A percentile compares a stretch with the other conserved stretches of the same genome.
These are phyloP conservation scores for Cephaloascus albidus DNA, from an alignment of 805 yeast species.

Conservation along the genomic window DNA sequence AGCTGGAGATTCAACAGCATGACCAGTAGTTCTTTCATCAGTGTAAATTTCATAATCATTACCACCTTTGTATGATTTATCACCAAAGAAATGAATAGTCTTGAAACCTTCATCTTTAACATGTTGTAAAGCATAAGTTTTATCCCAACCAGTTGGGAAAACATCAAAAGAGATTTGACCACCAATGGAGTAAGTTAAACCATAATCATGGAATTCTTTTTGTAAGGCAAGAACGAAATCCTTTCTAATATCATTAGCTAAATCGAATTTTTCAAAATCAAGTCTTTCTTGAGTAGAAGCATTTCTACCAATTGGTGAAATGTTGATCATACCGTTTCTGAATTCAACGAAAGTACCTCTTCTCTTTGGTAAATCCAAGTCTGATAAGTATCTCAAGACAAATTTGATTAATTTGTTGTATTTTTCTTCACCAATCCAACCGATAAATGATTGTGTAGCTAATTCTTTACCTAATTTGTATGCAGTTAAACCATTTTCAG, in stretches of 20 bases:
- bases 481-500: conserved; percentile 97
- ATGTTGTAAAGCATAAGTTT: conserved; percentile 95
- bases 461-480: conserved; percentile 83
- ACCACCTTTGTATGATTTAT: conserved; percentile 95
- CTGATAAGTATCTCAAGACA: conserved; percentile 75
- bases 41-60: conserved; percentile 95
- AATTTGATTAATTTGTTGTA: conserved; percentile 85
- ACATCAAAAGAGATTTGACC: conserved; percentile 99
- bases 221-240: conserved; percentile 78
- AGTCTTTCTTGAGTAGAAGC: conserved; percentile 91
- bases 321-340: conserved; percentile 99
- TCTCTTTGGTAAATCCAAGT: conserved; percentile 87
- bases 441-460: conserved; percentile 89
- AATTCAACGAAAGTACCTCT: conserved; percentile 98
- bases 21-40: conserved; percentile 93
- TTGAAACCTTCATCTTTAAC: conserved; percentile 78
- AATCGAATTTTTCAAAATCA: conserved; percentile 83
- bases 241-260: conserved; percentile 71
- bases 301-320: conserved; percentile 97
- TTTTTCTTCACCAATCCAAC: conserved; percentile 92
- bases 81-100: conserved; percentile 96
- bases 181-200: conserved; percentile 94
- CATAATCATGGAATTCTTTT: conserved; percentile 73
- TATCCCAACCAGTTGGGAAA: conserved; percentile 99
- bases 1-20: conserved; percentile 79